Base-by-base conservation (phyloP, 2,329 filamentous ascomycete genomes). In the Cladosporium sp. region DNA sequence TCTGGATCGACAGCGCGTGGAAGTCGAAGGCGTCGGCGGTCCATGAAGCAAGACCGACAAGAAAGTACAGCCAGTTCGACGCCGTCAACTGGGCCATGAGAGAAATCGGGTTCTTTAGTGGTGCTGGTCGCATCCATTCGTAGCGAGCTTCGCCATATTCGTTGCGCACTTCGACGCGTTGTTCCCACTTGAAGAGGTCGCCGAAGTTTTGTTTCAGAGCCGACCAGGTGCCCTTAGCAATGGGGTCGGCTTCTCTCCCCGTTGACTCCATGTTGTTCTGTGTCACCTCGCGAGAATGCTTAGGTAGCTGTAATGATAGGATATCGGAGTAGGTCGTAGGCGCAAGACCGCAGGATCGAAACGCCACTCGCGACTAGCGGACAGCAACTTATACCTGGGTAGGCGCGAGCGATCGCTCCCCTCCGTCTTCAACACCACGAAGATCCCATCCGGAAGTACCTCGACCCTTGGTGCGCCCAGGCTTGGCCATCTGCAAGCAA, bases 1-100 rank as follows among this genome's bases (percentile, higher is more conserved):
- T 87, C 67, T 90, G 87, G 58, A 92, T 87, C 4, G 84, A 87
- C 8, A 92, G 76, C 22, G 87, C 85, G 69, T 90, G 86, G 66
- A 91, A 92, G 69, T 90, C 87, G 66, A 91, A 92, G 3, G 87
- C 87, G 67, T 92, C 88, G 53, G 86, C 87, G 1, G 82, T 86
- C 88, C 88, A 92, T 13, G 86, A 84, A 33, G 78, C 69, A 64
- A 91, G 83, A 3, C 86, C 87, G 9, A 89, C 84, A 38, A 86
- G 58, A 71, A 92, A 75, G 73, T 87, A 90, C 13, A 87, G 64
- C 87, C 87, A 92, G 65, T 86, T 83, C 55, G 76, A 80, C 19
- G 74, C 72, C 3, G 76, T 78, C 13, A 93, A 76, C 69, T 84
- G 77, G 28, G 75, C 76, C 56, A 89, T 74, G 31, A 92, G 75